Evolutionary conservation across 1,284 basidiomycete species (phyloP), one percentile per base, ranked within the genome.

Genomic region (Takashimella tepidaria): DNA sequence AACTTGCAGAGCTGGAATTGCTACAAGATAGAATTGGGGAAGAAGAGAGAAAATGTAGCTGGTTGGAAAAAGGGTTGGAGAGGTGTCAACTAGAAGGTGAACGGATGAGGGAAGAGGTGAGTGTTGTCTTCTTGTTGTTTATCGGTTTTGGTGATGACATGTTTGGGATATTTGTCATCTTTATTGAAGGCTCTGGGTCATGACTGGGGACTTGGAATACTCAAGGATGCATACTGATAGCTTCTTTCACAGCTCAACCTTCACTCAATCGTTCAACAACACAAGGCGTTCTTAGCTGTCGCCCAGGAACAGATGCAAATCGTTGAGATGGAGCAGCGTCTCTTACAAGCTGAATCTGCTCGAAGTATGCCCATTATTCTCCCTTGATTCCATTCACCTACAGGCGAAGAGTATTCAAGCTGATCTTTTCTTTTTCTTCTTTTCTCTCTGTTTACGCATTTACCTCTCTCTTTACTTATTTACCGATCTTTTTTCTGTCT

Each of bases 31-130:
- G 31, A 8, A 8, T 37, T 16, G 31, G 31, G 10, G 41, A 48
- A 41, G 51, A 47, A 20, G 27, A 25, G 3, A 23, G 50, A 8
- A 47, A 47, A 19, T 20, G 20, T 61, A 10, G 24, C 47, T 5
- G 21, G 31, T 11, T 54, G 16, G 37, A 24, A 22, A 61, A 51
- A 20, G 65, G 69, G 27, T 52, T 63, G 3, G 55, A 62, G 40
- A 46, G 55, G 31, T 60, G 57, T 46, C 49, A 54, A 53, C 37
- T 47, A 2, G 66, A 68, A 45, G 64, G 62, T 0, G 62, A 66
- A 16, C 54, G 50, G 3, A 66, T 70, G 64, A 57, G 65, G 8
- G 63, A 71, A n/a, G 69, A 72, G 63, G 71, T 73, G 48, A 54
- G 53, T 4, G n/a, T n/a, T n/a, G n/a, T n/a, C n/a, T n/a, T n/a